Conservation (phyloP, 345 rosid species). For the Sisymbrium irio region DNA sequence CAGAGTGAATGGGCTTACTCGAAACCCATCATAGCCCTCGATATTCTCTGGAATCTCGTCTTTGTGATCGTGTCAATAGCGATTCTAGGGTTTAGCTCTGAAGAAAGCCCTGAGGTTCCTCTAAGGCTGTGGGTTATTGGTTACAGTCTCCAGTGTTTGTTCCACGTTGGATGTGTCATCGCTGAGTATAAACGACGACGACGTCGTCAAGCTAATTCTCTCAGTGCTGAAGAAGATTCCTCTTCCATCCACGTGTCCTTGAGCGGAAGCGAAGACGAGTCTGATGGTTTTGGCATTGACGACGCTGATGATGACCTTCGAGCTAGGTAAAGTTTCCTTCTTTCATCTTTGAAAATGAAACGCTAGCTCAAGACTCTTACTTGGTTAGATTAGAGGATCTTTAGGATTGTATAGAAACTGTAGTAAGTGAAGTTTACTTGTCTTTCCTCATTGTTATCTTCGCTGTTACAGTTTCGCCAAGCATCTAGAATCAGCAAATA, state of each 20-base stretch:
- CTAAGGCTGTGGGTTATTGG: constrained; percentile 73
- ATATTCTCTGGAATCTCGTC: constrained; percentile 64
- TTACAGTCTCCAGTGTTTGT: constrained; percentile 61
- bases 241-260: constrained; percentile 24
- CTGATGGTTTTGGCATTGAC: constrained; percentile 37
- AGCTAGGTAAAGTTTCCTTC: constrained; percentile 40
- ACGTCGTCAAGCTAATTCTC: constrained; percentile 23
- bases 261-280: constrained; percentile 37
- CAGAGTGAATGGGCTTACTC: constrained; percentile 84
- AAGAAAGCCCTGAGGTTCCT: constrained; percentile 62
- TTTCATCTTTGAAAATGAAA: neutral
- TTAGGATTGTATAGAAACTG: constrained; percentile 2
- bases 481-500: constrained; percentile 65
- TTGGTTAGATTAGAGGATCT: neutral
- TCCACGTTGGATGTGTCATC: constrained; percentile 62
- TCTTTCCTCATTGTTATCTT: too few relatives aligned
- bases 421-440: too few relatives aligned
- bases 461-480: constrained; percentile 24
- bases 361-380: too few relatives aligned
- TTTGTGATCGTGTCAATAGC: constrained; percentile 48
- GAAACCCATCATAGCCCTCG: constrained; percentile 62
- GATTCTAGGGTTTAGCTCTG: constrained; percentile 47
- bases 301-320: constrained; percentile 41
- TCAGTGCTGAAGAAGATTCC: constrained; percentile 23
- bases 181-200: constrained; percentile 60